A percentile compares a stretch with the other conserved stretches of the same genome.
Conservation (phyloP, 495 filamentous ascomycete species). For the Aspergillus olivimuriae region DNA sequence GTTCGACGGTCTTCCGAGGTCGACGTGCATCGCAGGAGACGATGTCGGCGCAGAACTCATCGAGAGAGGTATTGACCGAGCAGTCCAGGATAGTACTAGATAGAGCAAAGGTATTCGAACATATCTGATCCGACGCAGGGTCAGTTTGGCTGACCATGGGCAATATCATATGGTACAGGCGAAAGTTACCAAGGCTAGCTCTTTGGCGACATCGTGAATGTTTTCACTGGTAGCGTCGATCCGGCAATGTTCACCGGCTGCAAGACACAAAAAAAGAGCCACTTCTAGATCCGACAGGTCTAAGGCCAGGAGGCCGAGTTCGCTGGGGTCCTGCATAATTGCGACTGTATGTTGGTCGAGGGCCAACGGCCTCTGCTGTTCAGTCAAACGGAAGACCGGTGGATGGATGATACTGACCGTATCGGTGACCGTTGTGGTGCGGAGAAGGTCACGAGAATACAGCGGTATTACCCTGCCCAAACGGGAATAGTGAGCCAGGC, state of each 20-base stretch:
- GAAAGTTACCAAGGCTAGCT: conserved; percentile 59
- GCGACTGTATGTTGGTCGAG: not conserved
- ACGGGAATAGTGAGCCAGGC: too few species aligned
- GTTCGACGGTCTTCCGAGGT: conserved; percentile 9
- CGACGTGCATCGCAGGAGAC: conserved; percentile 34
- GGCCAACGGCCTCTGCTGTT: too few species aligned
- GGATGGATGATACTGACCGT: too few species aligned
- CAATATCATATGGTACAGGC: conserved; percentile 20
- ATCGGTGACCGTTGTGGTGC: too few species aligned
- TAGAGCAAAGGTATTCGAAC: conserved; percentile 65
- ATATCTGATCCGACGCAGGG: conserved; percentile 41
- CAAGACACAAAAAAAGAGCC: conserved; percentile 72
- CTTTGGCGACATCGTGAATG: conserved; percentile 59
- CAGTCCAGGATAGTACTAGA: conserved; percentile 63
- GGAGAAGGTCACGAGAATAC: too few species aligned
- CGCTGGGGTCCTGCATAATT: conserved; percentile 49
- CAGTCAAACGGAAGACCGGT: not conserved
- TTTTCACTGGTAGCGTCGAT: conserved; percentile 61
- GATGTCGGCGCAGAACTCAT: conserved; percentile 70
- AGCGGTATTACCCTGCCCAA: too few species aligned
- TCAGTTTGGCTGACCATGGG: conserved; percentile 32
- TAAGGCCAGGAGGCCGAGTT: conserved; percentile 57
- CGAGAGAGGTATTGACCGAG: conserved; percentile 62
- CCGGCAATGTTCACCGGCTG: conserved; percentile 79
- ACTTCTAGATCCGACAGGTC: conserved; percentile 83